Percentiles rank a stretch among this genome's conserved stretches.
These are phyloP conservation scores for Agaricus sinodeliciosus DNA, from an alignment of 768 basidiomycete species.

Conservation along the genomic window DNA sequence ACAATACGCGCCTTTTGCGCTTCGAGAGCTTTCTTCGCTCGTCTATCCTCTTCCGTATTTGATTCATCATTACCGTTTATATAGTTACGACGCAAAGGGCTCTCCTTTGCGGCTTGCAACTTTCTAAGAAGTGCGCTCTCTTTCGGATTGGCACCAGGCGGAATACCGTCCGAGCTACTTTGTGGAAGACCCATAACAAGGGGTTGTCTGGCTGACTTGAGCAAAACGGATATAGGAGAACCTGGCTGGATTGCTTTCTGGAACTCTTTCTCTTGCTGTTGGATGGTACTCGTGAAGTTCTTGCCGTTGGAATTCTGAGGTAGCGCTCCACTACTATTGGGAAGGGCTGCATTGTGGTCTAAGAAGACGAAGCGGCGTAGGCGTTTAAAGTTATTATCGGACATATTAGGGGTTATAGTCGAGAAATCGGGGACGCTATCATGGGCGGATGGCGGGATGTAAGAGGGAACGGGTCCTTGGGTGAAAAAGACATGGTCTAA, in stretches of 20 bases:
- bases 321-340: slow-evolving; percentile 3
- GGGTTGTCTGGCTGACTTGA: slow-evolving; percentile 86
- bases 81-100: slow-evolving; percentile 41
- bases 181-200: slow-evolving; percentile 55
- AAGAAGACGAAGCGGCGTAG: slow-evolving; percentile 57
- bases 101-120: slow-evolving; percentile 51
- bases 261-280: slow-evolving; percentile 94
- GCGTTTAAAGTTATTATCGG: slow-evolving; percentile 62
- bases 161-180: slow-evolving; percentile 13
- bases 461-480: slow-evolving; percentile 71
- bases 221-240: slow-evolving; percentile 86
- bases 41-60: slow-evolving; percentile 31
- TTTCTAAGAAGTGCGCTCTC: slow-evolving; percentile 44
- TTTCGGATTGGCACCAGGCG: slow-evolving; percentile 16
- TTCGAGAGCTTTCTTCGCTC: slow-evolving; percentile 67
- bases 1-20: slow-evolving; percentile 91
- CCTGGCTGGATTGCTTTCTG: slow-evolving; percentile 93
- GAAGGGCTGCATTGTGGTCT: slow-evolving; percentile 43
- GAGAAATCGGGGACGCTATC: slow-evolving; percentile 73
- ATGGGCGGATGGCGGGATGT: slow-evolving; percentile 75
- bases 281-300: slow-evolving; percentile 54
- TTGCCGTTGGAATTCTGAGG: slow-evolving; percentile 20
- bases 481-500: slow-evolving; percentile 82
- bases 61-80: slow-evolving; percentile 19
- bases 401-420: slow-evolving; percentile 52